Evolutionary conservation across 192 early-diverging fungal genomes (phyloP).

Genomic region (Linnemannia exigua): DNA sequence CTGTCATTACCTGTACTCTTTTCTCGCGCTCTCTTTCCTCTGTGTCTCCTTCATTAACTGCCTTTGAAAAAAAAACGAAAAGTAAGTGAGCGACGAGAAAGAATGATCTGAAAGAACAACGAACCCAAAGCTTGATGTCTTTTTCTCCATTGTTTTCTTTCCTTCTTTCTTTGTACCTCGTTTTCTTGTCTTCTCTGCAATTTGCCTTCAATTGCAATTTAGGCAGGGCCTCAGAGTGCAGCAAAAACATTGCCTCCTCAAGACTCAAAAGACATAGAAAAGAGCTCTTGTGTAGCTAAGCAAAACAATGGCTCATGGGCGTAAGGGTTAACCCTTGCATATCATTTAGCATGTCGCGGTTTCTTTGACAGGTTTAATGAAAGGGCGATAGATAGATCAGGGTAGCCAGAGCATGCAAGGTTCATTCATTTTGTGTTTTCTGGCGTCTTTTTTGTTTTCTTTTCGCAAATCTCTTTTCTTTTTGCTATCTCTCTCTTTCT

Average conservation of each 20-base stretch:
- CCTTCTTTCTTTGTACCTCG: neutral
- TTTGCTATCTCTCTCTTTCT: neutral
- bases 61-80: neutral
- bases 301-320: neutral
- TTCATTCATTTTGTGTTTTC: neutral
- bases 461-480: neutral
- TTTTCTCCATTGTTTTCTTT: neutral
- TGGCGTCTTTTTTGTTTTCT: neutral
- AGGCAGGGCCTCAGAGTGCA: neutral
- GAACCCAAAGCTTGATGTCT: neutral
- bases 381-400: neutral
- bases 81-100: neutral
- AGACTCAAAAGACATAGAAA: neutral
- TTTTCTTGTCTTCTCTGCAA: neutral
- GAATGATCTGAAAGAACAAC: slow-evolving; percentile 9
- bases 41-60: neutral
- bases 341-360: neutral
- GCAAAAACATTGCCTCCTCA: neutral
- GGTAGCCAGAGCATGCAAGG: neutral
- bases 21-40: neutral
- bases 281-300: neutral
- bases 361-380: neutral
- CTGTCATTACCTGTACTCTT: neutral
- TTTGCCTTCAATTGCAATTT: neutral
- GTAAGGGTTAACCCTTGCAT: slow-evolving; percentile 3